Percentiles rank a stretch among this genome's conserved stretches.
Conservation (phyloP, 495 filamentous ascomycete genomes). For the Cryomyces minteri region DNA sequence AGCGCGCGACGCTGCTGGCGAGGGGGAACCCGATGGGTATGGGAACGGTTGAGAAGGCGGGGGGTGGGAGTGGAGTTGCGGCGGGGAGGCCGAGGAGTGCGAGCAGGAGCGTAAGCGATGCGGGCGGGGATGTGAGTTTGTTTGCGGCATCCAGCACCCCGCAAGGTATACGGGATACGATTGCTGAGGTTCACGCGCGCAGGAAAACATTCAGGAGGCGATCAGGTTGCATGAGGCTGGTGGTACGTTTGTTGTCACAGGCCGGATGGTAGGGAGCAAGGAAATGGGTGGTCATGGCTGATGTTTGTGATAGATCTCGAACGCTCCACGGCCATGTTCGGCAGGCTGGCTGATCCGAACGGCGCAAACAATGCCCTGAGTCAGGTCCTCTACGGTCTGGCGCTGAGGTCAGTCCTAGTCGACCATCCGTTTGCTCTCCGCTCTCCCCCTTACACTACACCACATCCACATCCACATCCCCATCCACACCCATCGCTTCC, state of each 20-base stretch:
- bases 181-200: background rate
- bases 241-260: conserved; percentile 22
- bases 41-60: conserved; percentile 28
- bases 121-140: conserved; percentile 9
- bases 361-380: conserved; percentile 82
- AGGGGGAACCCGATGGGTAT: conserved; percentile 10
- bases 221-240: conserved; percentile 84
- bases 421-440: background rate
- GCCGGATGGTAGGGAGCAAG: background rate
- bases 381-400: conserved; percentile 92
- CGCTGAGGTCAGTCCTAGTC: conserved; percentile 48
- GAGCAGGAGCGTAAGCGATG: conserved; percentile 8
- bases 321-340: conserved; percentile 71
- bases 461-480: no score
- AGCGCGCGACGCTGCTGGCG: conserved; percentile 71
- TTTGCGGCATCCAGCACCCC: background rate
- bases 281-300: background rate
- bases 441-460: no score
- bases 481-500: no score
- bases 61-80: conserved; percentile 13
- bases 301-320: conserved; percentile 28
- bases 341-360: conserved; percentile 63
- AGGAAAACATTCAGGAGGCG: conserved; percentile 87
- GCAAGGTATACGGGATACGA: no score
- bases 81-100: conserved; percentile 10